phyloP scores from a whole-genome alignment of 1,284 basidiomycete genomes.

The Cystobasidiaceae sp. region DNA sequence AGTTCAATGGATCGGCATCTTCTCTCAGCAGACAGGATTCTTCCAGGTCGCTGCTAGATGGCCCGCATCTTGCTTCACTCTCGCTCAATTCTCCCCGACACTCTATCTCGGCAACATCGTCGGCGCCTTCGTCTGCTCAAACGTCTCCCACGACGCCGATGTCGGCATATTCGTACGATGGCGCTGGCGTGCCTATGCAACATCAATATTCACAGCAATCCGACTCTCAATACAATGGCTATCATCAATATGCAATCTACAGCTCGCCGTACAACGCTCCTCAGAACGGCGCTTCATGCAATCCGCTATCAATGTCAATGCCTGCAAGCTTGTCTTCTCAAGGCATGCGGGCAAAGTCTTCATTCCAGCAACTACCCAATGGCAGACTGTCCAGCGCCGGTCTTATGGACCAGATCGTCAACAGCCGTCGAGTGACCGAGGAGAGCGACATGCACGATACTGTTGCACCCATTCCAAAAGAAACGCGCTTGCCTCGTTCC shows the following conservation, averaged over 20 bases:
- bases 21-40: constrained; percentile 1
- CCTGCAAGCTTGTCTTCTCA: constrained; percentile 15
- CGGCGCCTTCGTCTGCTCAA: constrained; percentile 9
- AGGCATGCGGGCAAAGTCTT: not conserved
- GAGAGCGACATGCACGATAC: not conserved
- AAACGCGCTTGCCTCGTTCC: not conserved
- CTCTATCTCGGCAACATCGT: constrained; percentile 18
- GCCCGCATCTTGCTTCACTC: constrained; percentile 11
- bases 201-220: not conserved
- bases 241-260: not conserved
- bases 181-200: constrained; percentile 5
- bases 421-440: not conserved
- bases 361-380: not conserved
- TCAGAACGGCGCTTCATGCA: not conserved
- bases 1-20: not conserved
- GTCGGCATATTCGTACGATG: constrained; percentile 10
- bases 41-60: constrained; percentile 7
- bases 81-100: constrained; percentile 18
- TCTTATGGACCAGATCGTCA: constrained; percentile 19
- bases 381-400: constrained; percentile 26
- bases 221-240: not conserved
- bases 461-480: not conserved
- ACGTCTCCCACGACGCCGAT: constrained; percentile 22
- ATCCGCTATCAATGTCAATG: constrained; percentile 10
- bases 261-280: not conserved